Evolutionary conservation across 2,329 filamentous ascomycete species (phyloP).

Genomic region (Grosmannia huntii): DNA sequence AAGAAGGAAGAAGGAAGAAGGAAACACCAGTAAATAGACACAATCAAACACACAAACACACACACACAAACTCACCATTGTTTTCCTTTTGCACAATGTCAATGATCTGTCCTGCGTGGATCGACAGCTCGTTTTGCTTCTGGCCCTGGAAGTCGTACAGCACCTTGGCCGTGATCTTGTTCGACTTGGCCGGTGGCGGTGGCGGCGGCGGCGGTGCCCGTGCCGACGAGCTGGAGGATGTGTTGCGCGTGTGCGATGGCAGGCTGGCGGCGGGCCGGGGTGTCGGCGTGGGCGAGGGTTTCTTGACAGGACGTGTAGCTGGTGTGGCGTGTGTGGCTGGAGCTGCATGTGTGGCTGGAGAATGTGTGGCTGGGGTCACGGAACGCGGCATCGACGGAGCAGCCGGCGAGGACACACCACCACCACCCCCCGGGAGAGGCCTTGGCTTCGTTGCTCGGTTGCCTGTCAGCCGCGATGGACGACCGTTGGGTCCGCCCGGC

Average conservation of each 20-base stretch:
- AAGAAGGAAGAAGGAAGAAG: no score
- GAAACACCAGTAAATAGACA: no score
- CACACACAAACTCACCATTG: no score
- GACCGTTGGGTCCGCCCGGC: conserved; percentile 73
- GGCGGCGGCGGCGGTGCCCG: conserved; percentile 45
- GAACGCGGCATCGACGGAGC: no score
- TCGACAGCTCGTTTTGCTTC: conserved; percentile 70
- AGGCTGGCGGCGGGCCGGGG: conserved; percentile 18
- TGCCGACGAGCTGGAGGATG: conserved; percentile 39
- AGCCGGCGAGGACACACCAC: conserved; percentile 5
- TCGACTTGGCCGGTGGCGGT: conserved; percentile 51
- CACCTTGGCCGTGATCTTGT: conserved; percentile 74
- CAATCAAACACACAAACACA: no score
- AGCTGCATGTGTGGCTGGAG: background rate
- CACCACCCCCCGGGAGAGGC: conserved; percentile 7
- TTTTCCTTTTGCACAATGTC: conserved; percentile 88
- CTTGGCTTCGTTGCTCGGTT: conserved; percentile 32
- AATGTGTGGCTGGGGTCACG: no score
- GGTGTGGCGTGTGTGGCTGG: background rate
- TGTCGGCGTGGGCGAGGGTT: conserved; percentile 4
- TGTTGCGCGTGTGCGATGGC: conserved; percentile 41
- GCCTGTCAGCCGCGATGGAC: conserved; percentile 57
- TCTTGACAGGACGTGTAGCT: background rate
- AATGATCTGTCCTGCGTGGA: conserved; percentile 68
- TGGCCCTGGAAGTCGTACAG: conserved; percentile 86